phyloP scores from a whole-genome alignment of 768 basidiomycete species.

The Saitozyma podzolica region DNA sequence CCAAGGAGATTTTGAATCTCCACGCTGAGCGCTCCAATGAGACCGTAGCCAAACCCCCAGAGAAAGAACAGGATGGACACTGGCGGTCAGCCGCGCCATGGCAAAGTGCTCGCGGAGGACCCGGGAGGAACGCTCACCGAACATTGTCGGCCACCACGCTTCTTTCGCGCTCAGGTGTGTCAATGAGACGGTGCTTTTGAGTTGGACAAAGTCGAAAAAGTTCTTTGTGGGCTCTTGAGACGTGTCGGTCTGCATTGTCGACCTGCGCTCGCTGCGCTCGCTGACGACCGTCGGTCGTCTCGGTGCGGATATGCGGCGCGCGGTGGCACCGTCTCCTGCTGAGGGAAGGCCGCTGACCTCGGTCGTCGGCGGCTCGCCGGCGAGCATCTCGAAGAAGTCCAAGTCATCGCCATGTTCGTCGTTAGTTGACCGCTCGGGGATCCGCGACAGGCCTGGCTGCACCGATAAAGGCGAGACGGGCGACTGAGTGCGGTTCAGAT shows the following conservation, averaged over 20 bases:
- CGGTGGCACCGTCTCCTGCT: neutral
- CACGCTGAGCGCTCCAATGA: slow-evolving; percentile 45
- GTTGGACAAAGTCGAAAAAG: slow-evolving; percentile 50
- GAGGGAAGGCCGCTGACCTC: neutral
- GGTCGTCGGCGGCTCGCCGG: slow-evolving; percentile 2
- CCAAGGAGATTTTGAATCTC: slow-evolving; percentile 34
- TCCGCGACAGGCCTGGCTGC: too few species aligned
- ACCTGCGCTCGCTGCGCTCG: too few species aligned
- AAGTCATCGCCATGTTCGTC: slow-evolving; percentile 9
- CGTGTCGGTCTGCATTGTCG: neutral
- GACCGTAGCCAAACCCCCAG: slow-evolving; percentile 50
- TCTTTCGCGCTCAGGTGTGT: slow-evolving; percentile 36
- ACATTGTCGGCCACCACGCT: slow-evolving; percentile 43
- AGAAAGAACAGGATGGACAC: slow-evolving; percentile 46
- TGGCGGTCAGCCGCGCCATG: slow-evolving; percentile 4
- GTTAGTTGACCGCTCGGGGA: slow-evolving; percentile 3
- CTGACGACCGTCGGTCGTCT: neutral
- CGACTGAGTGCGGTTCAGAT: too few species aligned
- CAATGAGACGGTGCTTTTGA: slow-evolving; percentile 33
- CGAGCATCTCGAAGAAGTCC: slow-evolving; percentile 26
- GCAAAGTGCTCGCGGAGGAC: too few species aligned
- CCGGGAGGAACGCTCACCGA: slow-evolving; percentile 23
- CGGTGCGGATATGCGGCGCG: slow-evolving; percentile 1
- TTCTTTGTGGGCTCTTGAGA: slow-evolving; percentile 26
- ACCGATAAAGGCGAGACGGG: too few species aligned